Percentiles rank a stretch among this genome's conserved stretches.
Conservation (phyloP, 1,139 yeast species). For the Pichia sp. region DNA sequence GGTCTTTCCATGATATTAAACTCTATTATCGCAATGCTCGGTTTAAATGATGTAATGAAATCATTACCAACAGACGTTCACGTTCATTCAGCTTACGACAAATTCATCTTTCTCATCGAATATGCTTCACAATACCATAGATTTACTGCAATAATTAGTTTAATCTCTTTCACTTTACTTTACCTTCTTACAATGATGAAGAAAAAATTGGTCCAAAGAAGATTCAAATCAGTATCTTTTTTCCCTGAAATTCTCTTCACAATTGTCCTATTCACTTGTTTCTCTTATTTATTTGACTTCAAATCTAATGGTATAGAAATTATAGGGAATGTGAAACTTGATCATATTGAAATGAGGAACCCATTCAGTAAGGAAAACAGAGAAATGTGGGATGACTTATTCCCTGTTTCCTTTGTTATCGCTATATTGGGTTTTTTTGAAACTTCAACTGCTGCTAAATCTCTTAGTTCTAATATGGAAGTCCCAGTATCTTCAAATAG, state of each 20-base stretch:
- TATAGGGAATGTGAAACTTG: slow-evolving; percentile 55
- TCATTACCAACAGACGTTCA: slow-evolving; percentile 38
- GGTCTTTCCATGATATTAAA: slow-evolving; percentile 85
- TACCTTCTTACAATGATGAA: slow-evolving; percentile 39
- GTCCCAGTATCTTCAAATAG: slow-evolving; percentile 66
- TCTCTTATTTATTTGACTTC: slow-evolving; percentile 51
- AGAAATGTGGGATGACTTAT: slow-evolving; percentile 36
- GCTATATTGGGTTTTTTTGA: slow-evolving; percentile 91
- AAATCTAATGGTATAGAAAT: slow-evolving; percentile 49
- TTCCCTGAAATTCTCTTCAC: slow-evolving; percentile 82
- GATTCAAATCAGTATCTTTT: slow-evolving; percentile 36
- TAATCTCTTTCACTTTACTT: slow-evolving; percentile 39
- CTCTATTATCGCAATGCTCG: slow-evolving; percentile 66
- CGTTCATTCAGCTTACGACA: slow-evolving; percentile 71
- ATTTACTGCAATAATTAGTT: slow-evolving; percentile 49
- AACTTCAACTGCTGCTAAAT: slow-evolving; percentile 87
- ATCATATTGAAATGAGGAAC: slow-evolving; percentile 37
- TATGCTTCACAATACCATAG: slow-evolving; percentile 37
- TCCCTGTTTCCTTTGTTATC: slow-evolving; percentile 60
- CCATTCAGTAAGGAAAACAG: slow-evolving; percentile 37
- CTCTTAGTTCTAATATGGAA: slow-evolving; percentile 59
- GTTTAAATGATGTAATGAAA: slow-evolving; percentile 40
- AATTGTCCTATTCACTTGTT: slow-evolving; percentile 53
- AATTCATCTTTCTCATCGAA: slow-evolving; percentile 48
- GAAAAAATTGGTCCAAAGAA: slow-evolving; percentile 28